These are phyloP conservation scores for Helotiales sp. DNA, from an alignment of 2,329 filamentous ascomycete genomes.

Conservation along the genomic window DNA sequence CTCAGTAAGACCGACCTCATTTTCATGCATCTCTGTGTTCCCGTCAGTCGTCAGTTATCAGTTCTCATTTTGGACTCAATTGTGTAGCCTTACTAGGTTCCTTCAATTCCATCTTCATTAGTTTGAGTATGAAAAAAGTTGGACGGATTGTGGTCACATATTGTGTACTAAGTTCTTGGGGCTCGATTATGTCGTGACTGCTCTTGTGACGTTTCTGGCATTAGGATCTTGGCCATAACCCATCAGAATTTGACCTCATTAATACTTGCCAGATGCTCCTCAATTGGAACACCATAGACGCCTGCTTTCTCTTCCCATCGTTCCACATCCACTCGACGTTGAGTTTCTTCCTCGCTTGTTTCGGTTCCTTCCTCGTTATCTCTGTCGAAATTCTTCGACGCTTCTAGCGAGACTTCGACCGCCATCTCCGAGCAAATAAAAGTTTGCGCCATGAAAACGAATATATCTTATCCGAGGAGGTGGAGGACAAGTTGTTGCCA, in stretches of 20 bases:
- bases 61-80: too few species aligned
- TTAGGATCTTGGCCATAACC: too few species aligned
- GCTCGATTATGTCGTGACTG: too few species aligned
- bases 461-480: conserved; percentile 13
- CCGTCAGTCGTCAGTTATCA: neutral
- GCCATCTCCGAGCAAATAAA: conserved; percentile 14
- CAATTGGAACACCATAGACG: conserved; percentile 28
- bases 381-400: conserved; percentile 24
- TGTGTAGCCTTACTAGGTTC: too few species aligned
- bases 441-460: neutral
- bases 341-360: conserved; percentile 24
- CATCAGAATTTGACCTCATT: too few species aligned
- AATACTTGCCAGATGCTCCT: conserved; percentile 25
- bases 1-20: conserved; percentile 16
- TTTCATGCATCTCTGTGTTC: neutral
- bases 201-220: too few species aligned
- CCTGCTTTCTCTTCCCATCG: conserved; percentile 23
- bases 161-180: too few species aligned
- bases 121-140: too few species aligned
- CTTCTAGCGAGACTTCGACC: conserved; percentile 23
- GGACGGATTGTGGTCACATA: too few species aligned
- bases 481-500: conserved; percentile 24
- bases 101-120: too few species aligned
- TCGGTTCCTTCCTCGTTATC: conserved; percentile 25
- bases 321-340: conserved; percentile 24